Conservation (phyloP, 805 yeast genomes). For the Candida vaughaniae region DNA sequence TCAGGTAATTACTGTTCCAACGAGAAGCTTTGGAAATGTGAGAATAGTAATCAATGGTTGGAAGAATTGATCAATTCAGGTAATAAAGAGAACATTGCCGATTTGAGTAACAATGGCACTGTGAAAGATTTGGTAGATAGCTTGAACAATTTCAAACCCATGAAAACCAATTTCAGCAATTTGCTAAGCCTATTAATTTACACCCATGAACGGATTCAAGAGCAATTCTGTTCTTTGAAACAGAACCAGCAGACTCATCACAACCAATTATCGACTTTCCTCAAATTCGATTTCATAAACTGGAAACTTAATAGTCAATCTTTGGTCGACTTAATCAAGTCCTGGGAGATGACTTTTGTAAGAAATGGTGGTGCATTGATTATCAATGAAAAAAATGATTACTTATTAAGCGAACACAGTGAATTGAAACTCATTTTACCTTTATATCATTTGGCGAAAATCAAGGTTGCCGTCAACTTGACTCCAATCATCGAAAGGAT, state of each 20-base stretch:
- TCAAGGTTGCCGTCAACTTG: conserved; percentile 59
- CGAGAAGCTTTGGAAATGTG: conserved; percentile 61
- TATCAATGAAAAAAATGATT: conserved; percentile 49
- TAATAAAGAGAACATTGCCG: conserved; percentile 15
- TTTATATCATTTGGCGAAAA: conserved; percentile 62
- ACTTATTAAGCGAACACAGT: conserved; percentile 51
- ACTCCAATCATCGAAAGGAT: conserved; percentile 61
- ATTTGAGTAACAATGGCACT: conserved; percentile 11
- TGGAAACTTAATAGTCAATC: conserved; percentile 65
- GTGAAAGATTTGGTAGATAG: conserved; percentile 10
- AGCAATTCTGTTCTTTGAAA: conserved; percentile 37
- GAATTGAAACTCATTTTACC: conserved; percentile 67
- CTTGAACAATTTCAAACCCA: conserved; percentile 8
- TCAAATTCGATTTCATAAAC: conserved; percentile 47
- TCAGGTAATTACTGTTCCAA: conserved; percentile 65
- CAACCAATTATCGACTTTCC: conserved; percentile 7
- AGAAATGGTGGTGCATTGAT: conserved; percentile 62
- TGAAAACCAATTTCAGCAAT: conserved; percentile 12
- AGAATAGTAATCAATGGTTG: conserved; percentile 52
- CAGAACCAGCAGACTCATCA: conserved; percentile 17
- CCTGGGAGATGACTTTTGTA: conserved; percentile 67
- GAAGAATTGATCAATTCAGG: conserved; percentile 5
- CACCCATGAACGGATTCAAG: conserved; percentile 64
- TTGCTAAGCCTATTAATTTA: conserved; percentile 57
- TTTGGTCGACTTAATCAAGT: conserved; percentile 54